Percentiles rank a stretch among this genome's conserved stretches.
Conservation (phyloP, 2,329 filamentous ascomycete species). For the Nemania serpens region DNA sequence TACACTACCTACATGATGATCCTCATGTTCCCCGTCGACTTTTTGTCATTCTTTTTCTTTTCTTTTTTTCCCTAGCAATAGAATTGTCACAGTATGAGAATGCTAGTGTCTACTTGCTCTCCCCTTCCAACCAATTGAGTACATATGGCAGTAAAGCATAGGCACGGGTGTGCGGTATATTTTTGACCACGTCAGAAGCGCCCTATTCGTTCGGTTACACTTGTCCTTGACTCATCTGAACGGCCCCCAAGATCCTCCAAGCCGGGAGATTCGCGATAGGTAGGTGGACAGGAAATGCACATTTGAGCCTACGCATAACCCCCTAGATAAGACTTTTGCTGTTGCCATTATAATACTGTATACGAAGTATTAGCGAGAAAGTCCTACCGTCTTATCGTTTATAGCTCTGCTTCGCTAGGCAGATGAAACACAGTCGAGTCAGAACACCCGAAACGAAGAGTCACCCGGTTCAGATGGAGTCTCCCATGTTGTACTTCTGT, state of each 20-base stretch:
- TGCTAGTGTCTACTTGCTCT: too few species aligned
- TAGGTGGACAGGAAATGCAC: conserved; percentile 10
- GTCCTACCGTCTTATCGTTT: conserved; percentile 2
- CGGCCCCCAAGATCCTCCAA: conserved; percentile 6
- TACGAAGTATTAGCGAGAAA: conserved; percentile 6
- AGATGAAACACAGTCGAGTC: not conserved
- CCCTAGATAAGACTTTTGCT: not conserved
- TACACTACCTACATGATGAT: too few species aligned
- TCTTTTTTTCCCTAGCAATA: too few species aligned
- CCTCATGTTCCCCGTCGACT: too few species aligned
- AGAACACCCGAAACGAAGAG: not conserved
- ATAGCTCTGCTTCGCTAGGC: too few species aligned
- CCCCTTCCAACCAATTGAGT: too few species aligned
- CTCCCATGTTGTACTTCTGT: not conserved
- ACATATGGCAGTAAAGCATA: too few species aligned
- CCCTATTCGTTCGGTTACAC: conserved; percentile 16
- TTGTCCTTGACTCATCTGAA: conserved; percentile 24
- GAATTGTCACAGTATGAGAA: too few species aligned
- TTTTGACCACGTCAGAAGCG: conserved; percentile 15
- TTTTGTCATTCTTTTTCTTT: too few species aligned
- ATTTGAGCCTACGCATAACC: not conserved
- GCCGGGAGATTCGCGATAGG: conserved; percentile 5
- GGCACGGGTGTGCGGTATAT: not conserved
- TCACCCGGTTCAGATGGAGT: not conserved
- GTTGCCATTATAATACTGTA: not conserved